These are phyloP conservation scores for Catunica adiposa DNA, from an alignment of 2,329 filamentous ascomycete species.

Conservation along the genomic window DNA sequence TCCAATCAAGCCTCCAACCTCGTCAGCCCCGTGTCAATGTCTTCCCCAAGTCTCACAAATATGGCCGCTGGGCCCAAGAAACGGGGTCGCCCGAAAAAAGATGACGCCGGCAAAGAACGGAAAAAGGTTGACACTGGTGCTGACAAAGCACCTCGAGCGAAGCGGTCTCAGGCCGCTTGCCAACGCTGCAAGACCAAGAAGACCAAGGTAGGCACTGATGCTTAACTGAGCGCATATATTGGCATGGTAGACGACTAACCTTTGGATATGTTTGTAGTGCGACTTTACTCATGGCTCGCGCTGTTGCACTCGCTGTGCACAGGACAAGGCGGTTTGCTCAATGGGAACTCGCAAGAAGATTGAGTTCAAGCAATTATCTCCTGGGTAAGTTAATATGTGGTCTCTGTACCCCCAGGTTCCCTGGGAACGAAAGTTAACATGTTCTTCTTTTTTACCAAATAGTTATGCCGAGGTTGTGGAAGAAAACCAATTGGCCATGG, in stretches of 20 bases:
- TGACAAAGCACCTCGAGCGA: conserved; percentile 32
- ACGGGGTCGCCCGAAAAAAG: conserved; percentile 13
- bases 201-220: conserved; percentile 41
- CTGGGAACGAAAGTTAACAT: background rate
- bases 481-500: conserved; percentile 47
- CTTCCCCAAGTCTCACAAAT: background rate
- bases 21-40: background rate
- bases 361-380: conserved; percentile 49
- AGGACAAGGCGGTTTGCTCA: conserved; percentile 47
- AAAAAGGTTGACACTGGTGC: background rate
- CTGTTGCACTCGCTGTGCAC: conserved; percentile 45
- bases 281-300: conserved; percentile 2
- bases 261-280: background rate
- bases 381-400: conserved; percentile 31
- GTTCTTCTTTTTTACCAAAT: background rate
- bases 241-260: background rate
- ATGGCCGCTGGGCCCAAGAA: conserved; percentile 7
- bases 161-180: conserved; percentile 51
- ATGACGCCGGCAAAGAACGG: background rate
- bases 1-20: background rate
- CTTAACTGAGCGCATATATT: background rate
- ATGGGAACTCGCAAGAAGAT: conserved; percentile 49
- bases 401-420: background rate
- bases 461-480: conserved; percentile 50
- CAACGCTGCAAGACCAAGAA: conserved; percentile 54